phyloP scores from a whole-genome alignment of 148 eudicot species.

The Nepenthes mirabilis region DNA sequence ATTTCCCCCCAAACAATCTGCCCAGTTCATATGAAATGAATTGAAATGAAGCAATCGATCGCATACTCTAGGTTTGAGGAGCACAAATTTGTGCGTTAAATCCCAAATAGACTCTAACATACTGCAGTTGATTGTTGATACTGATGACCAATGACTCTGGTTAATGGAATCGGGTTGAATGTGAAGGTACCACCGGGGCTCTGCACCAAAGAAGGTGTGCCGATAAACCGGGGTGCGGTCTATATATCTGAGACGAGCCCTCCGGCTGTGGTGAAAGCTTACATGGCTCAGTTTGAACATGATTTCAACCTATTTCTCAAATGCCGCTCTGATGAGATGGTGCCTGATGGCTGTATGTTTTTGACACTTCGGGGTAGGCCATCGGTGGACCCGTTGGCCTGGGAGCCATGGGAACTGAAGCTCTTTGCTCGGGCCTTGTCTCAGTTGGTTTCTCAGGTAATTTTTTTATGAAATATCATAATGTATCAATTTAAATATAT shows the following conservation, averaged over 20 bases:
- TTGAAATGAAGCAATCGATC: too few species aligned
- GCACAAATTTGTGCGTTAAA: too few species aligned
- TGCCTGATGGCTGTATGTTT: slow-evolving; percentile 7
- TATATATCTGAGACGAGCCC: slow-evolving; percentile 1
- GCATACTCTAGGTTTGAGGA: too few species aligned
- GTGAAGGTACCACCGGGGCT: slow-evolving; percentile 5
- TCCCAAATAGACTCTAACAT: too few species aligned
- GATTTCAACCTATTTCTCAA: slow-evolving; percentile 3
- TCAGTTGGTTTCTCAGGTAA: not conserved
- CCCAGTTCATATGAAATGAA: too few species aligned
- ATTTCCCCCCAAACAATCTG: too few species aligned
- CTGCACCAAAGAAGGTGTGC: not conserved
- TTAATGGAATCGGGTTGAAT: not conserved
- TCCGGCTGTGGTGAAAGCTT: slow-evolving; percentile 2
- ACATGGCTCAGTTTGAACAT: slow-evolving; percentile 4
- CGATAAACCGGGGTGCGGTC: not conserved
- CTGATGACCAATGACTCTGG: not conserved
- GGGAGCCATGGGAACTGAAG: not conserved
- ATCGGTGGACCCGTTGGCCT: not conserved
- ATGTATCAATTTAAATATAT: too few species aligned
- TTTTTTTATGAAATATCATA: not conserved
- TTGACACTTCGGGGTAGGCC: not conserved
- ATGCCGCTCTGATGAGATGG: slow-evolving; percentile 4
- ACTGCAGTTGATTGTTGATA: too few species aligned
- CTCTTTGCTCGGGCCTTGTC: not conserved